Conservation (phyloP, 352 stramenopile species). For the Blastocystis sp. region DNA sequence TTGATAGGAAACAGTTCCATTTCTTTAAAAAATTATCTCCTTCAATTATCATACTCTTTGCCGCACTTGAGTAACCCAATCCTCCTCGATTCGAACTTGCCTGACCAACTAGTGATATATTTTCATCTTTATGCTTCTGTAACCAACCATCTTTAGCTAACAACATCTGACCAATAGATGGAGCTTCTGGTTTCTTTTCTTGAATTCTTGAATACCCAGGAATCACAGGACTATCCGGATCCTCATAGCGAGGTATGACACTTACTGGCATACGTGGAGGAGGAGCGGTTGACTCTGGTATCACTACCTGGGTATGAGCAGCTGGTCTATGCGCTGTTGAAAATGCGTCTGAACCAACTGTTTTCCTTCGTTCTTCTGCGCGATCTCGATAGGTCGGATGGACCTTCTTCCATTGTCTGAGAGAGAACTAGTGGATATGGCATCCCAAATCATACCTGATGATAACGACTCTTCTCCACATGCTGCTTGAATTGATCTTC, state of each 20-base stretch:
- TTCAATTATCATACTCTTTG: neutral
- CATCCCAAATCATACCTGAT: neutral
- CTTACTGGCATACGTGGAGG: neutral
- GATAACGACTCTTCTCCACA: neutral
- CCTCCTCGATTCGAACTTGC: neutral
- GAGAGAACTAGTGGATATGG: neutral
- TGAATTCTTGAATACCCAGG: neutral
- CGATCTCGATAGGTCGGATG: slow-evolving; percentile 1
- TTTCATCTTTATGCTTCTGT: neutral
- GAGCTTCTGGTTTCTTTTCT: neutral
- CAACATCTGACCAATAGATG: slow-evolving; percentile 40
- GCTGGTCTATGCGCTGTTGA: neutral
- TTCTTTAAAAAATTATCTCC: neutral
- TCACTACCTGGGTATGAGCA: neutral
- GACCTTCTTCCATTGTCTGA: neutral
- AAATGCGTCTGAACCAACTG: neutral
- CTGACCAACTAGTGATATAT: neutral
- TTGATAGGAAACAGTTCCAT: neutral
- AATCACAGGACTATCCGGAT: neutral
- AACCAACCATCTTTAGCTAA: slow-evolving; percentile 34
- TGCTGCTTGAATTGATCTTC: neutral
- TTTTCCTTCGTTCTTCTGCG: slow-evolving; percentile 1
- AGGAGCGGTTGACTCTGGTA: neutral
- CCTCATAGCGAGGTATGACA: too few relatives aligned
- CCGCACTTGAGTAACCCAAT: neutral